Evolutionary conservation across 192 early-diverging fungal genomes (phyloP).

Genomic region (Coemansia sp.): DNA sequence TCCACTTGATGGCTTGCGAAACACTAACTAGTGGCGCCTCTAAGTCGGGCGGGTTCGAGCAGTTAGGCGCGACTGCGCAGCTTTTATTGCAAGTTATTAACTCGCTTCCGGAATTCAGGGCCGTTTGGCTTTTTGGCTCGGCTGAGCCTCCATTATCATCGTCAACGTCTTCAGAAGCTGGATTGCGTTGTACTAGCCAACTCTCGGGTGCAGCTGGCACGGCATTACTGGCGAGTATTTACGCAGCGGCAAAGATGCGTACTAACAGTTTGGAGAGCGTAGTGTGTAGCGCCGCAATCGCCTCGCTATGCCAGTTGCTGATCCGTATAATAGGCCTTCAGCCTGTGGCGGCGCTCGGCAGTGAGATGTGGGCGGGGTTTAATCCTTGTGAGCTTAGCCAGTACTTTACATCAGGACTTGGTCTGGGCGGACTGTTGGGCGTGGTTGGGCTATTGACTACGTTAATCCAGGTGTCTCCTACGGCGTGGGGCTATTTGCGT

Average conservation of each 20-base stretch:
- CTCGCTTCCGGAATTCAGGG: conserved; percentile 19
- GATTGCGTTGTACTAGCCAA: conserved; percentile 3
- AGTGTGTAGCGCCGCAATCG: conserved; percentile 21
- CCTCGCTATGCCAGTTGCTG: conserved; percentile 24
- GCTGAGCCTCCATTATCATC: not conserved
- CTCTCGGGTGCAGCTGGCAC: conserved; percentile 7
- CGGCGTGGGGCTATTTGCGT: conserved; percentile 25
- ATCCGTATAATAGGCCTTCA: conserved; percentile 24
- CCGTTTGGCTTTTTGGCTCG: conserved; percentile 24
- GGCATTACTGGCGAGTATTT: conserved; percentile 13
- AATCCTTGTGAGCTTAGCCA: conserved; percentile 16
- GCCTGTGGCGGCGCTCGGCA: conserved; percentile 17
- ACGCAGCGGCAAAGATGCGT: conserved; percentile 8
- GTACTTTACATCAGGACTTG: conserved; percentile 14
- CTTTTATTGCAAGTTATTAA: conserved; percentile 27
- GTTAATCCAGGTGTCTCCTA: conserved; percentile 28
- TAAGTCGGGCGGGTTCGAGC: conserved; percentile 6
- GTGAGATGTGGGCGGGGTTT: conserved; percentile 22
- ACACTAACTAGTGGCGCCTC: conserved; percentile 6
- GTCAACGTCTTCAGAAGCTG: not conserved
- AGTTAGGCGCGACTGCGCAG: conserved; percentile 24
- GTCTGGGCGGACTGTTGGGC: conserved; percentile 25
- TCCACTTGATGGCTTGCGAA: conserved; percentile 32
- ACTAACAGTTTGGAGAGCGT: not conserved
- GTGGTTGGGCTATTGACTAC: conserved; percentile 32